A percentile compares a stretch with the other conserved stretches of the same genome.
Conservation (phyloP, 2,329 filamentous ascomycete genomes). For the Ambrosiella cleistominuta region DNA sequence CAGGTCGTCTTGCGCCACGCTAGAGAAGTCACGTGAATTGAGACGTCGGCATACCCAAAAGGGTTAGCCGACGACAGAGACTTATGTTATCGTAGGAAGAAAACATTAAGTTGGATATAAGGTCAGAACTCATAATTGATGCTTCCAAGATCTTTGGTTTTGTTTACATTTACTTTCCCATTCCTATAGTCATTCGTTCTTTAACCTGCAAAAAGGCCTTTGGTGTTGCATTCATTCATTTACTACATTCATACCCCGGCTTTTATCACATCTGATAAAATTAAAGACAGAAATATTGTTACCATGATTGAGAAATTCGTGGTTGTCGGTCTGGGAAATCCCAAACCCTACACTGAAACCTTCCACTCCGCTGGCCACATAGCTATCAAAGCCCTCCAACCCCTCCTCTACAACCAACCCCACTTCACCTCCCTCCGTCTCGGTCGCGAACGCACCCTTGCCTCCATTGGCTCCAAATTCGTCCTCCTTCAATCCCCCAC, state of each 20-base stretch:
- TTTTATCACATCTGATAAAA: too few relatives aligned
- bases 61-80: too few relatives aligned
- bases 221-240: too few relatives aligned
- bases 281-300: too few relatives aligned
- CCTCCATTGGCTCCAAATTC: conserved; percentile 33
- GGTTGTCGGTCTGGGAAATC: background rate
- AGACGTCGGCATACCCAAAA: background rate
- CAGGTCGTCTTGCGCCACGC: conserved; percentile 12
- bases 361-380: background rate
- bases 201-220: background rate
- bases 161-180: too few relatives aligned
- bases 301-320: conserved; percentile 18
- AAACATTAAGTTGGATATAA: too few relatives aligned
- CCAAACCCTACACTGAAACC: background rate
- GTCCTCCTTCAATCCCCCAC: conserved; percentile 58
- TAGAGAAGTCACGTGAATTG: background rate
- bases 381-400: background rate
- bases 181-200: background rate
- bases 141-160: too few relatives aligned
- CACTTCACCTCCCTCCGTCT: conserved; percentile 28
- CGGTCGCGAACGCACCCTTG: conserved; percentile 35
- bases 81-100: too few relatives aligned
- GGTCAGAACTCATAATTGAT: too few relatives aligned
- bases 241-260: too few relatives aligned
- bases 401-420: conserved; percentile 28